Evolutionary conservation across 2,329 filamentous ascomycete species (phyloP), one percentile per base, ranked within the genome.

Genomic region (Myriangium duriaei): DNA sequence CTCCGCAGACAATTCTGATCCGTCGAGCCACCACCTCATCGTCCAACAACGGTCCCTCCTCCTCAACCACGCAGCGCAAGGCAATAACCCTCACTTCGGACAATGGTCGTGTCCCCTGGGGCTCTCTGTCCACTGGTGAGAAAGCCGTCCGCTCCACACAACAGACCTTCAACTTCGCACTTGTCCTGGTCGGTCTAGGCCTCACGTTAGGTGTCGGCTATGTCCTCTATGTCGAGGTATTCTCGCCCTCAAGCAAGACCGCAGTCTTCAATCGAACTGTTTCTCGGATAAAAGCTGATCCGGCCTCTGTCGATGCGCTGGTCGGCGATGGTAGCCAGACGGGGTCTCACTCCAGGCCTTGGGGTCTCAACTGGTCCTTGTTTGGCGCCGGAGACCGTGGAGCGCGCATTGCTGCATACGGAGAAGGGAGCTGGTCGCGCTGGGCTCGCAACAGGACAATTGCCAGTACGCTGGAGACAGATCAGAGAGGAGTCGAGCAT

Each of bases 251-350:
- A 53, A 91, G 83, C 65, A 87, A 34, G 60, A 88, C 81, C 11
- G 74, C 77, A 40, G 77, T 91, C 55, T 95, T 93, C 69, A 93
- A 92, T 62, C 79, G 81, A 45, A 83, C 84, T 1, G 81, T 92
- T 33, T 74, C 82, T 52, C 76, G 77, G 44, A 77, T 96, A 55
- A 83, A 79, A 55, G 69, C 71, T 37, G 81, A 92, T 52, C 57
- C 71, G 1, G 68, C 74, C 41, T 92, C 83, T 53, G 65, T 77
- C 17, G 74, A 79, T 40, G 56, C 93, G 5, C 71, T 96, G 1
- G 86, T 86, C 11, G 76, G 84, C 11, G 36, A 39, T 13, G 36
- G 17, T 29, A 16, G 10, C 32, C 7, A 11, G 5, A 9, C 17
- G 19, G 19, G 30, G 18, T 9, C 6, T 19, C 16, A 7, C 11